Conservation (phyloP, 2,329 filamentous ascomycete genomes). For the Xylariaceae sp. region DNA sequence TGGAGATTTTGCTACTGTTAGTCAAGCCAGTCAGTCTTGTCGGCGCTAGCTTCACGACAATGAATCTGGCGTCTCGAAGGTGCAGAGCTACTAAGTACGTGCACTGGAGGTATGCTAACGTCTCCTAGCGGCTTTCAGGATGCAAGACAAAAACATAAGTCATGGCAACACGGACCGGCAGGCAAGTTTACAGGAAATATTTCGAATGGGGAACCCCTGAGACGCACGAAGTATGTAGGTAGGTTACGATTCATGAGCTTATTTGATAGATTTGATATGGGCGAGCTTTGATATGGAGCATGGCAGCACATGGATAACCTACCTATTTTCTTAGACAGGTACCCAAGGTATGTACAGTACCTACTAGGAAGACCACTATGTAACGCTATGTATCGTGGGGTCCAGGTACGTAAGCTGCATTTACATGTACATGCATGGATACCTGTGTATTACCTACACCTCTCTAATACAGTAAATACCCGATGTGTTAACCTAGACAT, state of each 20-base stretch:
- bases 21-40: conserved; percentile 1
- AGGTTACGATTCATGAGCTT: background rate
- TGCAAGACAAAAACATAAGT: background rate
- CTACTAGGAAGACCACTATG: too few species aligned
- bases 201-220: background rate
- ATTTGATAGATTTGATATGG: background rate
- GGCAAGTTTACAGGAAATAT: background rate
- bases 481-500: too few species aligned
- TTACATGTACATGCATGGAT: background rate
- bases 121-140: background rate
- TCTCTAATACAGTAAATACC: too few species aligned
- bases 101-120: background rate
- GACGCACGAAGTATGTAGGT: too few species aligned
- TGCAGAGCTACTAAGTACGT: background rate
- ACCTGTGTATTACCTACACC: background rate
- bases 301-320: too few species aligned
- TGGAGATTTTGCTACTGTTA: conserved; percentile 12
- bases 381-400: background rate
- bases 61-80: conserved; percentile 1
- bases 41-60: conserved; percentile 13
- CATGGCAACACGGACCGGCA: background rate
- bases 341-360: too few species aligned
- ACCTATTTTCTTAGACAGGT: too few species aligned
- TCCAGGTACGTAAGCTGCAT: background rate
- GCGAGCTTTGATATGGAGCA: background rate